Evolutionary conservation across 2,329 filamentous ascomycete species (phyloP), one percentile per base, ranked within the genome.

Genomic region (Penicillium verrucosum): DNA sequence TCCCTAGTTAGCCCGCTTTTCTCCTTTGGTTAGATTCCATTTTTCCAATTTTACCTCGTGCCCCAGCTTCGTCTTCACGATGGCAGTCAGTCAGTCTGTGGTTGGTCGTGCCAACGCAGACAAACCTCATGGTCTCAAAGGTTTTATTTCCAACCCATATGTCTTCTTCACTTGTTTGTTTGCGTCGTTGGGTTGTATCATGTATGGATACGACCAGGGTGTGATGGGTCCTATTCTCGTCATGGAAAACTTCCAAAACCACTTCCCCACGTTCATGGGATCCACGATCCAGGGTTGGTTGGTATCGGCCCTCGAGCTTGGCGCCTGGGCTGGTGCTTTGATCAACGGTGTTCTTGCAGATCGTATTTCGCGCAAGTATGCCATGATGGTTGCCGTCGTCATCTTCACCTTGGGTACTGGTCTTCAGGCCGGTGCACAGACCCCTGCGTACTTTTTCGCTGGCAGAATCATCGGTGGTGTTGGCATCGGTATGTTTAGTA

Each of bases 111-210:
- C 65, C 60, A 74, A 73, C 59, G 73, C 73, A 46, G 67, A 68
- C 37, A 76, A 75, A 51, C 63, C 70, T 34, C 71, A 76, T 58
- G 74, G 74, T 51, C 51, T 76, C 38, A 53, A 65, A 45, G 74
- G 74, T 55, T 75, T 76, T 69, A 58, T 76, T 11, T 70, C 72
- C 59, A 76, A 76, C 59, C 73, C 74, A 2, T 77, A 75, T 60
- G 74, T 77, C 45, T 73, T 71, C 64, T 61, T 69, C 66, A 75
- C 73, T 42, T 72, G 67, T 54, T 53, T 66, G 34, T 76, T 74
- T 21, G 71, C 69, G 46, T 72, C 72, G 1, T 59, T 70, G n/a
- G 68, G 67, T 30, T 69, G 68, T 61, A 69, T 69, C 59, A 69
- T 69, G 67, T 68, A 72, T 49, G 70, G 71, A 42, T 73, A 73